Evolutionary conservation across 805 yeast species (phyloP), one percentile per base, ranked within the genome.

Genomic region (Lipomyces mesembrius): DNA sequence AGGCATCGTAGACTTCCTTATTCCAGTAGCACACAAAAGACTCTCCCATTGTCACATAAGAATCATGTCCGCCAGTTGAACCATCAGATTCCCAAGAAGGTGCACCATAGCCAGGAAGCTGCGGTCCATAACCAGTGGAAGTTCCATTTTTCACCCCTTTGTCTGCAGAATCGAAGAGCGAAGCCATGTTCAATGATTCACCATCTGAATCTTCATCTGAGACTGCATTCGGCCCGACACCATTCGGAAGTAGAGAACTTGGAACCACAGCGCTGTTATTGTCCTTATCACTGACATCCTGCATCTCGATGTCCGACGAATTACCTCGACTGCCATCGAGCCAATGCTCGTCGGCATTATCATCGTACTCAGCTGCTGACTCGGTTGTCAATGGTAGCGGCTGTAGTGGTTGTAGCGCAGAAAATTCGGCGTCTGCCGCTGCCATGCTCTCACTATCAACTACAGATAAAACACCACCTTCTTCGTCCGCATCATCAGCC

Each of bases 1-100:
- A 86, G 6, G 81, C 80, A 52, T 83, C 82, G 72, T 83, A 83
- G 0, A 78, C 75, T 1, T 78, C 82, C 2, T 78, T 74, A 37
- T 82, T 79, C 95, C 96, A 91, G 71, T 90, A 89, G 75, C 93
- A 88, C 3, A 90, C 83, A 11, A 87, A 71, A 0, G 85, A 83
- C 57, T 75, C 80, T 39, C 77, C 79, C 35, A 72, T 74, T 0
- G 64, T 67, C 17, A 83, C 70, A 58, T 58, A 65, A 53, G 43
- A n/a, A 32, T 22, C 57, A 29, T 29, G 34, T 3, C 25, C 53
- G 11, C 17, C 34, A 6, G 22, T n/a, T 11, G 43, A 57, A 17
- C 20, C 55, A 35, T 56, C 61, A n/a, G 22, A n/a, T 12, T 57
- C 35, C 55, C 55, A 52, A 25, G 55, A 52, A 14, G 55, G 55